phyloP scores from a whole-genome alignment of 805 yeast genomes.

The Saccharomyces mikatae region DNA sequence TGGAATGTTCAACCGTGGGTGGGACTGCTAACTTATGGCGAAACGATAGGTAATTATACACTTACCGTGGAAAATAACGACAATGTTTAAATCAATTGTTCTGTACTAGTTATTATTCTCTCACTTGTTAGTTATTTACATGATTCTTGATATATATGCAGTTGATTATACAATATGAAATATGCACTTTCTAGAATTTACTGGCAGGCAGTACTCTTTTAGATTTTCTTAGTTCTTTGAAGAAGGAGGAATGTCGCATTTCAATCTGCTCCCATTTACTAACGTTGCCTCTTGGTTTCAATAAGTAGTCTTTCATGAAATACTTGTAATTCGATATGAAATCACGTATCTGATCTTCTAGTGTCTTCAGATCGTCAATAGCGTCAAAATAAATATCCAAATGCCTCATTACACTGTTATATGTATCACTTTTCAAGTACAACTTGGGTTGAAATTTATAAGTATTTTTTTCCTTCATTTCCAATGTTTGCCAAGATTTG shows the following conservation, averaged over 20 bases:
- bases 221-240: constrained; percentile 12
- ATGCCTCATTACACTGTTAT: constrained; percentile 7
- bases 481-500: constrained; percentile 13
- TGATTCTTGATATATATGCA: neutral
- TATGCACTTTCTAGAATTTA: neutral
- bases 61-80: constrained; percentile 1
- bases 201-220: neutral
- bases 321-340: constrained; percentile 25
- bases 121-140: neutral
- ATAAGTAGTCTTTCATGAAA: constrained; percentile 27
- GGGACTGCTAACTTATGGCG: constrained; percentile 72
- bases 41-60: constrained; percentile 30
- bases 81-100: neutral
- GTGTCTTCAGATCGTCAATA: constrained; percentile 4
- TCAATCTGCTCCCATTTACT: constrained; percentile 21
- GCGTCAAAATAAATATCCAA: constrained; percentile 23
- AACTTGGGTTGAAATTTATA: constrained; percentile 21
- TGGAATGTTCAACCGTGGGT: constrained; percentile 92
- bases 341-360: constrained; percentile 9
- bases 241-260: constrained; percentile 9
- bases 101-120: neutral
- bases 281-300: constrained; percentile 19
- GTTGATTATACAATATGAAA: neutral
- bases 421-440: constrained; percentile 22
- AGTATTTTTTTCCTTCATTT: constrained; percentile 13